Evolutionary conservation across 306 rosid genomes (phyloP).

Genomic region (Echinosophora koreensis): DNA sequence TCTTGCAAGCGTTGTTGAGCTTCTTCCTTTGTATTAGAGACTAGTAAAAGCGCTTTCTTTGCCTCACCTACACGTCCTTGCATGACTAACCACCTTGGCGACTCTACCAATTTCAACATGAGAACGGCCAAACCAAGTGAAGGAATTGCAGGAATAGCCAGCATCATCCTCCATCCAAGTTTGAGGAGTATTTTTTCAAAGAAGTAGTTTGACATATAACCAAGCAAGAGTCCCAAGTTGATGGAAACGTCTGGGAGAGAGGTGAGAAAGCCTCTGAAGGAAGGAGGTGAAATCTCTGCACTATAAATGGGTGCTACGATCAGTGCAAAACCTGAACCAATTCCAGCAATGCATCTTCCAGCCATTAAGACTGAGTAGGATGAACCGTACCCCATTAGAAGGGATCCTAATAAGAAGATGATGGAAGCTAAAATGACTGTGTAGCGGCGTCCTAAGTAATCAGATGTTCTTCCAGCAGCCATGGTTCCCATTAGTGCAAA

Average conservation of each 20-base stretch:
- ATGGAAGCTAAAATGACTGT: slow-evolving; percentile 61
- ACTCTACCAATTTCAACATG: slow-evolving; percentile 66
- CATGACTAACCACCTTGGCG: slow-evolving; percentile 86
- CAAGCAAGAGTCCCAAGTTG: slow-evolving; percentile 66
- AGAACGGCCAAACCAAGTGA: slow-evolving; percentile 58
- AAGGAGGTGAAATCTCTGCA: slow-evolving; percentile 77
- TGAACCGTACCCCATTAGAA: slow-evolving; percentile 78
- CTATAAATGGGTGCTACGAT: slow-evolving; percentile 72
- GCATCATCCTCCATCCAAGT: slow-evolving; percentile 84
- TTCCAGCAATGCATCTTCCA: slow-evolving; percentile 73
- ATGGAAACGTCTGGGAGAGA: slow-evolving; percentile 70
- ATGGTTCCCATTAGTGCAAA: slow-evolving; percentile 65
- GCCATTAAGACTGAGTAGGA: slow-evolving; percentile 54
- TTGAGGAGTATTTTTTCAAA: slow-evolving; percentile 54
- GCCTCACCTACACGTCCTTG: slow-evolving; percentile 79
- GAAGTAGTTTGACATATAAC: slow-evolving; percentile 66
- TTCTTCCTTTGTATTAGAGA: slow-evolving; percentile 67
- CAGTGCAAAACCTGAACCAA: slow-evolving; percentile 79
- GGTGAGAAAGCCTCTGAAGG: slow-evolving; percentile 61
- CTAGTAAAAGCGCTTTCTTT: slow-evolving; percentile 44
- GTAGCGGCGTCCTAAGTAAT: slow-evolving; percentile 74
- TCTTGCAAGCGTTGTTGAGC: slow-evolving; percentile 61
- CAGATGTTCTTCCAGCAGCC: slow-evolving; percentile 70
- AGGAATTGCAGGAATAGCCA: slow-evolving; percentile 72
- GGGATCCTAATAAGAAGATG: slow-evolving; percentile 67